Evolutionary conservation across 768 basidiomycete species (phyloP).

Genomic region (Agaricus sinodeliciosus): DNA sequence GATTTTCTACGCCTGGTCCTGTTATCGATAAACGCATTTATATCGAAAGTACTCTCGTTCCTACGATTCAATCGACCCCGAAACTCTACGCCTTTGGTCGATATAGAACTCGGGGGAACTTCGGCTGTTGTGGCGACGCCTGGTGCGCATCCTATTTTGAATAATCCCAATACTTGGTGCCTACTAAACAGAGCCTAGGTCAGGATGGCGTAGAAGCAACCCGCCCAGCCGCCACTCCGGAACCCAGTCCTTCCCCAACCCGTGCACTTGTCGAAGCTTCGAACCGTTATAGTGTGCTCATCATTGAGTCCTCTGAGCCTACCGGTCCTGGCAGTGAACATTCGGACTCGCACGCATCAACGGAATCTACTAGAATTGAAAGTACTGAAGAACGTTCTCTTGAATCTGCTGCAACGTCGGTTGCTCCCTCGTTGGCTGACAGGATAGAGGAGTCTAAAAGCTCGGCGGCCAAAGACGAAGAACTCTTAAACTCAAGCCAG

Average conservation of each 20-base stretch:
- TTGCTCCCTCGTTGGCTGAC: neutral
- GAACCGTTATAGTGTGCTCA: neutral
- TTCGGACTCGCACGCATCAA: neutral
- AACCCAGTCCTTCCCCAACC: neutral
- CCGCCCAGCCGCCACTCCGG: neutral
- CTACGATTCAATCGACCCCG: neutral
- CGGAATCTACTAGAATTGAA: neutral
- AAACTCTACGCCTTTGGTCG: neutral
- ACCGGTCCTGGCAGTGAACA: neutral
- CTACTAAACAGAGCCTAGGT: no score
- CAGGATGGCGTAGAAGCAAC: neutral
- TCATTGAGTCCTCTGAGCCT: neutral
- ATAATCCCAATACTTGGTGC: neutral
- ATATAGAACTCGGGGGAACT: neutral
- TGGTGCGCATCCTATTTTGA: neutral
- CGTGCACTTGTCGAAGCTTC: neutral
- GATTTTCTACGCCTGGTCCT: neutral
- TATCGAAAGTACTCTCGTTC: neutral
- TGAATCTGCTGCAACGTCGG: neutral
- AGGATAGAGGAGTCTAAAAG: neutral
- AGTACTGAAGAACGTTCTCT: neutral
- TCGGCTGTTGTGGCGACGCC: neutral
- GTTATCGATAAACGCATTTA: neutral
- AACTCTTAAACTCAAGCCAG: neutral
- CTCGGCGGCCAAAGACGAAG: neutral